Evolutionary conservation across 2,329 filamentous ascomycete species (phyloP).

Genomic region (Alternaria hordeiaustralica): DNA sequence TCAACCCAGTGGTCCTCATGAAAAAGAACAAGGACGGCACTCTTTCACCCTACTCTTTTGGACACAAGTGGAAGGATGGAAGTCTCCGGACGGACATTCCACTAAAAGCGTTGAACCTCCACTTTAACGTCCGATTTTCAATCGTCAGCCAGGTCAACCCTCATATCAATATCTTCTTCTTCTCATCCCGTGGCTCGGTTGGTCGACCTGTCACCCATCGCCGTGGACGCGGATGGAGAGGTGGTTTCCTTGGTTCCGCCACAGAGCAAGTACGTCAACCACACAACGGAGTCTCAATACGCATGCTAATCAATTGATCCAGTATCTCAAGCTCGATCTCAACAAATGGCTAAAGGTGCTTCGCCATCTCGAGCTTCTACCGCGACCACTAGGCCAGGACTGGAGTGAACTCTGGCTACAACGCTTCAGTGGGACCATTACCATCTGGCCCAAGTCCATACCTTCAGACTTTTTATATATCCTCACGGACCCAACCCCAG

Average conservation of each 20-base stretch:
- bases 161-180: constrained; percentile 99
- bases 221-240: constrained; percentile 91
- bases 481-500: constrained; percentile 78
- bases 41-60: constrained; percentile 90
- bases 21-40: constrained; percentile 79
- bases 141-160: constrained; percentile 91
- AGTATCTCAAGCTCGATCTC: constrained; percentile 90
- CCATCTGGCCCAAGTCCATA: constrained; percentile 88
- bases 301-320: background rate
- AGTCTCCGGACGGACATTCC: constrained; percentile 94
- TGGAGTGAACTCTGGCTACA: constrained; percentile 98
- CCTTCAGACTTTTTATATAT: constrained; percentile 85
- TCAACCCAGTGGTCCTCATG: constrained; percentile 94
- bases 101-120: constrained; percentile 88
- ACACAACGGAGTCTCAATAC: background rate
- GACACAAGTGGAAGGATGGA: constrained; percentile 99
- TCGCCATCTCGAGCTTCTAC: constrained; percentile 88
- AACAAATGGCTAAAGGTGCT: constrained; percentile 98
- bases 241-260: constrained; percentile 90
- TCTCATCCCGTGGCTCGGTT: constrained; percentile 89
- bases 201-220: constrained; percentile 94
- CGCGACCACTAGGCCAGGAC: constrained; percentile 88
- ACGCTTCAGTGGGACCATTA: constrained; percentile 91
- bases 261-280: constrained; percentile 69
- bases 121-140: constrained; percentile 98